These are phyloP conservation scores for Tulasnella sp. DNA, from an alignment of 768 basidiomycete species.

Conservation along the genomic window DNA sequence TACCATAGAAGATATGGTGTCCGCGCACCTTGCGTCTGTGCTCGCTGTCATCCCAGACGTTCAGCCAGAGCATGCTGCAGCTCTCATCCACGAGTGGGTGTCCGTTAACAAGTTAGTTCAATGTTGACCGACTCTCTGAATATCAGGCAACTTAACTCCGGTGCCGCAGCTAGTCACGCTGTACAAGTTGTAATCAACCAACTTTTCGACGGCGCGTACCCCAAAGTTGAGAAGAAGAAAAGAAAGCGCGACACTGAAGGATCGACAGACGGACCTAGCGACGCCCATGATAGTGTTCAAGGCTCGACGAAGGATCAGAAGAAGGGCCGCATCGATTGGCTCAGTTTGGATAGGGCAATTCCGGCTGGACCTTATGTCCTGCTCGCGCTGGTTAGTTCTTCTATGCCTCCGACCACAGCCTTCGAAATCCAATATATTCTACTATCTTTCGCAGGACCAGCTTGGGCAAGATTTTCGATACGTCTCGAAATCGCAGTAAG, in stretches of 20 bases:
- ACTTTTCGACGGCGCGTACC: constrained; percentile 63
- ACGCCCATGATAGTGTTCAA: constrained; percentile 31
- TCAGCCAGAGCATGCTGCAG: constrained; percentile 50
- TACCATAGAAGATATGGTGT: neutral
- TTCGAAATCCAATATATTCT: constrained; percentile 28
- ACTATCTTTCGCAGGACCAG: constrained; percentile 43
- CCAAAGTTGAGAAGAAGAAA: constrained; percentile 41
- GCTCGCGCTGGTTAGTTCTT: constrained; percentile 49
- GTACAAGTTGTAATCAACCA: constrained; percentile 55
- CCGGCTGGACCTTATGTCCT: constrained; percentile 50
- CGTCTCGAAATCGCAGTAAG: constrained; percentile 49
- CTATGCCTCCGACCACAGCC: constrained; percentile 7
- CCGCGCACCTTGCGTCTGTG: constrained; percentile 27
- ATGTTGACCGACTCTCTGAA: neutral
- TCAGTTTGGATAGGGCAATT: constrained; percentile 45
- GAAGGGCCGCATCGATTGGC: constrained; percentile 55
- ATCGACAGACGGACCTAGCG: constrained; percentile 28
- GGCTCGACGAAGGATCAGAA: constrained; percentile 35
- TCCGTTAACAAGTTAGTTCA: neutral
- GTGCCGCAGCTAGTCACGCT: constrained; percentile 37
- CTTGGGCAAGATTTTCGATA: constrained; percentile 57
- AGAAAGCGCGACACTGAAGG: constrained; percentile 44
- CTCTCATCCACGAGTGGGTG: constrained; percentile 47
- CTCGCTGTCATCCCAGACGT: constrained; percentile 62
- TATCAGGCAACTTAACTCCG: constrained; percentile 38